Percentiles rank a stretch among this genome's conserved stretches.
These are phyloP conservation scores for Emmonsia crescens DNA, from an alignment of 2,329 filamentous ascomycete species.

Conservation along the genomic window DNA sequence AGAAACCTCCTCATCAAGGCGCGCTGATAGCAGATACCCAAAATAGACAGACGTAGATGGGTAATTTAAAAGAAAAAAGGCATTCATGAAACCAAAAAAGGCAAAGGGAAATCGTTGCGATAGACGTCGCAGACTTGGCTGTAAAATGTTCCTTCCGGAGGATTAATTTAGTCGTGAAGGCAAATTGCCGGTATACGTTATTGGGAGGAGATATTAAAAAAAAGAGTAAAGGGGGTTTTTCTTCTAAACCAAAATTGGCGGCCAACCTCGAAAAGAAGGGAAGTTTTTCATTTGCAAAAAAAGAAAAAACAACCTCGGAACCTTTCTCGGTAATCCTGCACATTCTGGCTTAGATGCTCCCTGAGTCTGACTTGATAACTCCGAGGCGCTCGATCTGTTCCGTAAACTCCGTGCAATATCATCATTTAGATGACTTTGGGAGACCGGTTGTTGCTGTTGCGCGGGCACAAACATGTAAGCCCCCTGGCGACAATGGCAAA, in stretches of 20 bases:
- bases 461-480: conserved; percentile 13
- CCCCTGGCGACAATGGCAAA: conserved; percentile 9
- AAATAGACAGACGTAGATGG: conserved; percentile 14
- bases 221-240: conserved; percentile 24
- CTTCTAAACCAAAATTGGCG: conserved; percentile 32
- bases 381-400: conserved; percentile 26
- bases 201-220: conserved; percentile 26
- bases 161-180: conserved; percentile 12
- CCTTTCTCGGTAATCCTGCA: conserved; percentile 21
- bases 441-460: conserved; percentile 40
- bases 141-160: conserved; percentile 8
- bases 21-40: conserved; percentile 9
- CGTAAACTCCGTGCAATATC: conserved; percentile 17
- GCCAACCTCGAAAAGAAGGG: conserved; percentile 38
- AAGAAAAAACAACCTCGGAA: conserved; percentile 13
- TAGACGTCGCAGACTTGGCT: conserved; percentile 22
- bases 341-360: conserved; percentile 25
- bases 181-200: conserved; percentile 19
- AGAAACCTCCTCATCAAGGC: conserved; percentile 10
- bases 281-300: conserved; percentile 17
- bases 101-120: conserved; percentile 20
- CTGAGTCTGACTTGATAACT: conserved; percentile 19
- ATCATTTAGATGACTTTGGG: conserved; percentile 42
- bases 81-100: conserved; percentile 16
- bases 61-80: conserved; percentile 12